Percentiles rank a stretch among this genome's conserved stretches.
phyloP scores from a whole-genome alignment of 1,284 basidiomycete species.

The Sphaerobolus stellatus region DNA sequence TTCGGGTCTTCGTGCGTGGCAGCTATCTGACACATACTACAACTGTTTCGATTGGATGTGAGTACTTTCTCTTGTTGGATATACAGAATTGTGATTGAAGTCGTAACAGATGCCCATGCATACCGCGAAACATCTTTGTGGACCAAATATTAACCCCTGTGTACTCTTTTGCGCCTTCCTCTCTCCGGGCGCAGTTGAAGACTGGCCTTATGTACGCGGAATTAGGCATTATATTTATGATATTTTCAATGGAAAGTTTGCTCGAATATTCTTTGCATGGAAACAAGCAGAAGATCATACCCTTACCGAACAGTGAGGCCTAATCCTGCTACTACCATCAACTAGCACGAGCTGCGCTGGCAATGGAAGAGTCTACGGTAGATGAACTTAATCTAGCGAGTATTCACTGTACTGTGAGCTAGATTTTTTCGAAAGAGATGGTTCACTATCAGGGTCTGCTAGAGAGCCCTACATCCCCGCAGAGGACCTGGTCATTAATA shows the following conservation, averaged over 20 bases:
- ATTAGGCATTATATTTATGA: constrained; percentile 58
- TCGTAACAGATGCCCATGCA: background rate
- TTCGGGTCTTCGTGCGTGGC: too few relatives aligned
- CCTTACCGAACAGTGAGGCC: constrained; percentile 2
- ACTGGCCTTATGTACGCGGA: constrained; percentile 39
- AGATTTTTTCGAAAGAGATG: constrained; percentile 12
- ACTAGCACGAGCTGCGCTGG: background rate
- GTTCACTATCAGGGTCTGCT: constrained; percentile 11
- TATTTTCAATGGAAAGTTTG: constrained; percentile 60
- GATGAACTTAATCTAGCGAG: background rate
- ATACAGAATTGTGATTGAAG: too few relatives aligned
- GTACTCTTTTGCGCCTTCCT: background rate
- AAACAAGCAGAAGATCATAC: background rate
- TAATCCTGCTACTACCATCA: too few relatives aligned
- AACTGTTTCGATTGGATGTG: too few relatives aligned
- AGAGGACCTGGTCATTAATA: constrained; percentile 5
- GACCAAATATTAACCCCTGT: constrained; percentile 1
- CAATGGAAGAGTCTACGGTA: constrained; percentile 1
- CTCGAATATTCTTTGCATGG: constrained; percentile 59
- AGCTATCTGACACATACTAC: too few relatives aligned
- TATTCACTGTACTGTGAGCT: constrained; percentile 5
- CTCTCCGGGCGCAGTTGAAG: background rate
- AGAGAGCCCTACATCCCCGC: constrained; percentile 5
- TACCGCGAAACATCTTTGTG: background rate
- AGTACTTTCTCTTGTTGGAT: too few relatives aligned